Evolutionary conservation across 306 rosid genomes (phyloP), one percentile per base, ranked within the genome.

Genomic region (Leucaena leucocephala): DNA sequence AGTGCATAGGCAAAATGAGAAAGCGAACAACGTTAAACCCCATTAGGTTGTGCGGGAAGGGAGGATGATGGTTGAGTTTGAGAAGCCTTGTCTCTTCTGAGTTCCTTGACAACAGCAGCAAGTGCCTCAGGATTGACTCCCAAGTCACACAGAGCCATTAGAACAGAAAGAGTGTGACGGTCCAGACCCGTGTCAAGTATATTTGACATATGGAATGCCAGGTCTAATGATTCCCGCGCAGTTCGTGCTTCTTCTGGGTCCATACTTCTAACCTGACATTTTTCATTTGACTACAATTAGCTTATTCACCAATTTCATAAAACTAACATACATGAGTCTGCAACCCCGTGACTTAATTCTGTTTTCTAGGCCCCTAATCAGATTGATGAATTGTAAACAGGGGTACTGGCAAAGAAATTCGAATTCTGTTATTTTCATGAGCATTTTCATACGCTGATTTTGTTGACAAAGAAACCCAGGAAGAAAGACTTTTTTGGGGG

Each of bases 241-340:
- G 67, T 61, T 61, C 38, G 7, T 33, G 67, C 40, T 61, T 61
- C 67, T 13, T 61, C 67, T 61, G 67, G 67, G 36, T 65, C 33
- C 92, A 86, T 84, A 3, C 4, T 48, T 12, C 57, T 39, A 73
- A 72, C 27, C 21, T 36, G 8, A 0, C 21, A 63, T 62, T 12
- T 33, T 12, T 13, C 36, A 62, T 62, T 10, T 34, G 33, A 49
- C 27, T 2, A 8, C 16, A 39, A 12, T 33, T 33, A 8, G 45
- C 39, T 48, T 49, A 33, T 48, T 49, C 61, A 71, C 75, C 45
- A 48, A 34, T 48, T 46, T 48, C 61, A 48, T 21, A 7, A 16
- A 71, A 48, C 13, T 7, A 8, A 3, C 36, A 48, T 34, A 14
- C 13, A 33, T 12, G 6, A 34, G 13, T 2, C n/a, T 5, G 8